These are phyloP conservation scores for Cucurbita argyrosperma DNA, from an alignment of 306 rosid species.

Conservation along the genomic window DNA sequence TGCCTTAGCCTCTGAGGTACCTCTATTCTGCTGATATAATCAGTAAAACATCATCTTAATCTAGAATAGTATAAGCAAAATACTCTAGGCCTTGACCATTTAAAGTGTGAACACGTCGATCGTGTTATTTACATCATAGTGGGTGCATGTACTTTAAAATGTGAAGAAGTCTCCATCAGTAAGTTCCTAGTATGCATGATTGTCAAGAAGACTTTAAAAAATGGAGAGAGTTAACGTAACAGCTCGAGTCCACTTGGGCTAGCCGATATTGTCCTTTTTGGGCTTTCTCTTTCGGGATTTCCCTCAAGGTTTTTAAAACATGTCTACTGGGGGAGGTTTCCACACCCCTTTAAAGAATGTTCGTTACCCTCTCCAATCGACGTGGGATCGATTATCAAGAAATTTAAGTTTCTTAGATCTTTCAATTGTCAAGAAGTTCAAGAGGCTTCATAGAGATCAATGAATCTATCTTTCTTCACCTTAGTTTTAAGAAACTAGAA, in stretches of 20 bases:
- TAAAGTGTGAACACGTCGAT: background rate
- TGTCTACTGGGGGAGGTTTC: no score
- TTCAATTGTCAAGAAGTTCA: background rate
- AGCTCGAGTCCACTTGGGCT: no score
- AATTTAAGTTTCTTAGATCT: no score
- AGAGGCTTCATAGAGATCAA: background rate
- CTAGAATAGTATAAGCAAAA: background rate
- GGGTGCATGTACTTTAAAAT: background rate
- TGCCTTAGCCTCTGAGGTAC: conserved; percentile 9
- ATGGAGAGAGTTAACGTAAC: background rate
- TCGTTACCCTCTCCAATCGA: no score
- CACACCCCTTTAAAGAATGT: no score
- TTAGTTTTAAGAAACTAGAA: background rate
- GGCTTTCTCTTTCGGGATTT: no score
- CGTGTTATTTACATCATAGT: background rate
- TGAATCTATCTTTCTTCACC: background rate
- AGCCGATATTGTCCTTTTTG: no score
- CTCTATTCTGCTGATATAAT: conserved; percentile 14
- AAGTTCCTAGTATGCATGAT: background rate
- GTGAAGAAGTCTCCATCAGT: background rate
- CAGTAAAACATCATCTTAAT: background rate
- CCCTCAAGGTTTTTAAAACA: no score
- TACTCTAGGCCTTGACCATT: background rate
- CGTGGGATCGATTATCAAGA: no score
- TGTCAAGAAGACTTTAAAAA: background rate